Conservation (phyloP, 2,329 filamentous ascomycete genomes). For the Peltaster fructicola region DNA sequence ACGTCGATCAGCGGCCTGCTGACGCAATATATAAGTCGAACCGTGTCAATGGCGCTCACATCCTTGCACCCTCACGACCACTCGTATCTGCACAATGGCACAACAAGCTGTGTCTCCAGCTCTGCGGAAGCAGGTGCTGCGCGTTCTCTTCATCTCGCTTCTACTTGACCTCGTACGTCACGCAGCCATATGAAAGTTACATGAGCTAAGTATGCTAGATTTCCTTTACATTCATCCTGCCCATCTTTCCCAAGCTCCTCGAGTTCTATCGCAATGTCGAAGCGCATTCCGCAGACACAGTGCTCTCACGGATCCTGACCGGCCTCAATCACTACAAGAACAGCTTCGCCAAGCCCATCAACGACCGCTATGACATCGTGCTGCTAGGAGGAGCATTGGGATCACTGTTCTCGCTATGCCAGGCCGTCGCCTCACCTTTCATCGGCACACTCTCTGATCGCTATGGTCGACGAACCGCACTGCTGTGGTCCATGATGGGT, state of each 20-base stretch:
- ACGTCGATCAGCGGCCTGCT: too few relatives aligned
- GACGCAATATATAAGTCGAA: too few relatives aligned
- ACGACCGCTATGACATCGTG: constrained; percentile 92
- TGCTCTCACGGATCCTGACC: constrained; percentile 62
- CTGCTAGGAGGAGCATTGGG: constrained; percentile 84
- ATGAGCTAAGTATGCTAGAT: constrained; percentile 38
- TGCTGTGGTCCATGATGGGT: constrained; percentile 80
- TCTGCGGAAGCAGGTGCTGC: constrained; percentile 59
- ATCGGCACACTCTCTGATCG: constrained; percentile 80
- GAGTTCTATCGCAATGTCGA: constrained; percentile 90
- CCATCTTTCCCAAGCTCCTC: constrained; percentile 84
- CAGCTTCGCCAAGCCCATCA: constrained; percentile 78
- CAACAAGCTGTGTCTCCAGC: constrained; percentile 7
- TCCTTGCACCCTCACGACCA: neutral
- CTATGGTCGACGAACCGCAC: constrained; percentile 69
- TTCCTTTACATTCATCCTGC: constrained; percentile 96
- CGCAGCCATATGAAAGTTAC: neutral
- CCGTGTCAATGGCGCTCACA: too few relatives aligned
- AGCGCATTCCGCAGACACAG: constrained; percentile 37
- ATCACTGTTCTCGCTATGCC: constrained; percentile 81
- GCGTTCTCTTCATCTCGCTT: constrained; percentile 75
- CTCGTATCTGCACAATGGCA: too few relatives aligned
- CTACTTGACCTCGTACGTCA: constrained; percentile 66
- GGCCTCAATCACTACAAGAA: constrained; percentile 92
- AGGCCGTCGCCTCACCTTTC: constrained; percentile 78